Evolutionary conservation across 768 basidiomycete species (phyloP), one percentile per base, ranked within the genome.

Genomic region (Pleurotus citrinopileatus): DNA sequence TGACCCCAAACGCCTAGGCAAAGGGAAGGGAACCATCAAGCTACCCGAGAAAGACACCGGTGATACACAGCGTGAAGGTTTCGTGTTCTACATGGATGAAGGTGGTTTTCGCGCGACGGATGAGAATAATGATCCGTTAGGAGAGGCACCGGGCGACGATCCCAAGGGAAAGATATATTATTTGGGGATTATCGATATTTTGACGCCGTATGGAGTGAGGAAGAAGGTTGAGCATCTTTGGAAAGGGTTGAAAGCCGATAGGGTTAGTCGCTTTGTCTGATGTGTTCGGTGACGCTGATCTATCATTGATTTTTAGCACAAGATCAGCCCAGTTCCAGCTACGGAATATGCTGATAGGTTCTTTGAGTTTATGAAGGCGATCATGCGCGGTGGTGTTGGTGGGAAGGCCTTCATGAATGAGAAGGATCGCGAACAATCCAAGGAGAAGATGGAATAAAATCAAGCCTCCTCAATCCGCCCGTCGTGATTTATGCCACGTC

Each of bases 21-120:
- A 68, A 20, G 69, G 68, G 10, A 70, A 71, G 29, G 70, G 66
- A 6, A 70, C 76, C 0, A 70, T 83, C 28, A 73, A 79, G 53
- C 74, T 86, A 25, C 87, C 83, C 0, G 87, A 87, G 62, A 71
- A 80, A 63, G 80, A 89, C 63, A 77, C 79, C 1, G 80, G 78
- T 60, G 75, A 81, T 2, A 80, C 83, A 29, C 83, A 89, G 54
- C 72, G 82, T 13, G 76, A 84, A 28, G 82, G 91, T 55, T 93
- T 96, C 65, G 69, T 98, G 23, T 99, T 99, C 70, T 98, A 97
- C 65, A 92, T 95, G 62, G 95, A 99, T 64, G 97, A 98, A 61
- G 94, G 94, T 10, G 97, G 97, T 0, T 65, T 96, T 40, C 80
- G 89, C 27, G 92, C 94, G 29, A 97, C 96, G 15, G 85, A 95